These are phyloP conservation scores for Penicillium sp. DNA, from an alignment of 2,329 filamentous ascomycete species.

Conservation along the genomic window DNA sequence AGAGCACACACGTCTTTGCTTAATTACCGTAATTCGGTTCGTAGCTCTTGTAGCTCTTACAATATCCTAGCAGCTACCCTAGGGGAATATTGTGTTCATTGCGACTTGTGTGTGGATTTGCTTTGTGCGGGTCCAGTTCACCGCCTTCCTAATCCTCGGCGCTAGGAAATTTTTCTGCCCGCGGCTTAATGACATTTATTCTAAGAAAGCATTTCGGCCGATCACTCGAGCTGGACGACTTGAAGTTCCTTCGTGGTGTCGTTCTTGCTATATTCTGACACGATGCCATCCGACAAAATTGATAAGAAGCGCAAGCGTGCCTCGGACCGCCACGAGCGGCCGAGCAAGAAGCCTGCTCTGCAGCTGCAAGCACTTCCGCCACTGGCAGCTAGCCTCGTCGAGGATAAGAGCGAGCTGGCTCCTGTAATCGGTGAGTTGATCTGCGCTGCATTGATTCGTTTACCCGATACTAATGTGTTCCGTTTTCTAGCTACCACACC, in stretches of 20 bases:
- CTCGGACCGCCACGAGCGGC: conserved; percentile 43
- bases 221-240: conserved; percentile 10
- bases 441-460: background rate
- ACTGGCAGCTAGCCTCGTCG: conserved; percentile 47
- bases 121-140: conserved; percentile 20
- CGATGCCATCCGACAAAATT: conserved; percentile 34
- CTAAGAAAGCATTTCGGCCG: conserved; percentile 9
- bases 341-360: conserved; percentile 50
- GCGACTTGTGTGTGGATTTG: background rate
- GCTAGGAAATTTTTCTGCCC: conserved; percentile 26
- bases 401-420: conserved; percentile 48
- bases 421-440: conserved; percentile 51
- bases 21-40: background rate
- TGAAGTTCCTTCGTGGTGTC: conserved; percentile 1
- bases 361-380: conserved; percentile 38
- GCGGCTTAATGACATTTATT: conserved; percentile 23
- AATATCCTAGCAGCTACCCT: background rate
- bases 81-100: background rate
- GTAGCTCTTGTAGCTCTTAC: background rate
- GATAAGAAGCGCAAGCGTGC: conserved; percentile 55
- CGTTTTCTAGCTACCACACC: conserved; percentile 33
- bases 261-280: conserved; percentile 3
- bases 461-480: background rate
- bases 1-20: conserved; percentile 14
- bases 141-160: conserved; percentile 26